Base-by-base conservation (phyloP, 495 filamentous ascomycete genomes). In the Lophiotrema nucula region DNA sequence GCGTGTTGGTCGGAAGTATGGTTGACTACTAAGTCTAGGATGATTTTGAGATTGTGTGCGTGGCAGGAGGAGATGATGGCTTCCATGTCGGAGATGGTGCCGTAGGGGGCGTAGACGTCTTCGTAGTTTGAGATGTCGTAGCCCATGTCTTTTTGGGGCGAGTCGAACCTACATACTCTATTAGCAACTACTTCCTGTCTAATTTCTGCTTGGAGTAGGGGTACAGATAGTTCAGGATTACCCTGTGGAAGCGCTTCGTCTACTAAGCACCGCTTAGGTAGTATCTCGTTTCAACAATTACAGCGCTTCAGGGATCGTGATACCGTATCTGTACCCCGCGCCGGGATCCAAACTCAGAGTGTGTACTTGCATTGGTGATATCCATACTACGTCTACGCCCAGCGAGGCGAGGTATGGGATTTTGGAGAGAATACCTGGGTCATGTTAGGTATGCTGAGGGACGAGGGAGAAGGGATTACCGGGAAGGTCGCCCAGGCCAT, bases 81-180 rank as follows among this genome's bases (percentile, higher is more conserved):
- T 21, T 73, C 69, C 11, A 70, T 47, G 44, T 73, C 67, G 27
- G 46, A 46, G 10, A 73, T 26, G 15, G 65, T 70, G 5, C 70
- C 70, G 46, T 65, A 71, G 0, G 49, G 52, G 3, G 53, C 19
- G 44, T 73, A 41, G 18, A 70, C 54, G 16, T 33, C 47, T 41
- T 69, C 56, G 47, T 71, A 72, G 55, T 72, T 49, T 4, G 69
- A 69, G 43, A 71, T 68, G 42, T 72, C 70, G 42, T 72, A 72
- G 6, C 70, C 70, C 61, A 67, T 73, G 46, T 73, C 70, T 25
- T 68, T 47, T 31, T 67, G 58, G 4, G 70, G 70, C n/a, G 46
- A 58, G 11, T 67, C 47, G 50, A 67, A n/a, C n/a, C n/a, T n/a
- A n/a, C n/a, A n/a, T n/a, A n/a, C n/a, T n/a, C n/a, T n/a, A n/a